phyloP scores from a whole-genome alignment of 108 stramenopile species.

The Epipyxis sp. region DNA sequence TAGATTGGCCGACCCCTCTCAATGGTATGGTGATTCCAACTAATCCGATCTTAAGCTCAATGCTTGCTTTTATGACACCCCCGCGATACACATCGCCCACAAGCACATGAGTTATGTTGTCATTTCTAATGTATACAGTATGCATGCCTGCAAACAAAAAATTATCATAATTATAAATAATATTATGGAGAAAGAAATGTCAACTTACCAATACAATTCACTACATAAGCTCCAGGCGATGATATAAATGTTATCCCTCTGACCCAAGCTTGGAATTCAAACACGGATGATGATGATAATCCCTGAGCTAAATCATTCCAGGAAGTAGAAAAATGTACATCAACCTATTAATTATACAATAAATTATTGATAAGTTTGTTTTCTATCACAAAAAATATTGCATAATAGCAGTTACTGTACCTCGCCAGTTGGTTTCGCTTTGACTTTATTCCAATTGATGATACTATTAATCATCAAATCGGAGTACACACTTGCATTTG shows the following conservation, averaged over 20 bases:
- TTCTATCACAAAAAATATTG: too few relatives aligned
- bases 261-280: constrained; percentile 21
- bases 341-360: neutral
- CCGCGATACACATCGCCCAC: constrained; percentile 12
- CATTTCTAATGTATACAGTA: constrained; percentile 24
- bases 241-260: neutral
- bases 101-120: neutral
- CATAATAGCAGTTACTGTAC: too few relatives aligned
- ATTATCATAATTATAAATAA: too few relatives aligned
- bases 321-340: neutral
- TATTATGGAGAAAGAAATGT: too few relatives aligned
- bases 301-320: constrained; percentile 31
- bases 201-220: constrained; percentile 21
- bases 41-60: constrained; percentile 6
- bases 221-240: neutral
- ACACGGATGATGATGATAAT: constrained; percentile 1
- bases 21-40: constrained; percentile 4
- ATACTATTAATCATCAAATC: neutral
- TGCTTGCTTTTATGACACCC: neutral
- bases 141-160: constrained; percentile 12
- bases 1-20: neutral
- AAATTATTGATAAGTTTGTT: too few relatives aligned
- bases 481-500: neutral
- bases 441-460: neutral
- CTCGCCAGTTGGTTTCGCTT: neutral